phyloP scores from a whole-genome alignment of 768 basidiomycete genomes.

The Tricholomella constricta region DNA sequence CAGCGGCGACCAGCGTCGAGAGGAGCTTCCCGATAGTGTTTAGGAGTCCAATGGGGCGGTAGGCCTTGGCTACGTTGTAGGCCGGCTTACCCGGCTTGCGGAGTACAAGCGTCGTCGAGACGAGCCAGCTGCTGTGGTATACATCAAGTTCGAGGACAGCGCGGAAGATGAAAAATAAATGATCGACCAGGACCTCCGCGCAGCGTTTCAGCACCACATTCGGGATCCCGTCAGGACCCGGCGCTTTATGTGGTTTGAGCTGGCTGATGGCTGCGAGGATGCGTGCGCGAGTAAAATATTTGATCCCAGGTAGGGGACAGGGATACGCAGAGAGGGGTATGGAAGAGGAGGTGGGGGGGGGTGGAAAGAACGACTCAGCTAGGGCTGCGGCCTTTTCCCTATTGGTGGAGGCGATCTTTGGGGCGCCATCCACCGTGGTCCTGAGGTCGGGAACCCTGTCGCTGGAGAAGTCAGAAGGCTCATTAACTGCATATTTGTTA shows the following conservation, averaged over 20 bases:
- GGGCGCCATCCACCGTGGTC: neutral
- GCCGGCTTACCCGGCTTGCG: constrained; percentile 37
- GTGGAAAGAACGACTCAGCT: constrained; percentile 19
- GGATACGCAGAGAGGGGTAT: constrained; percentile 12
- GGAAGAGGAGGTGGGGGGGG: constrained; percentile 6
- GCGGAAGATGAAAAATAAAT: constrained; percentile 21
- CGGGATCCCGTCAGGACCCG: constrained; percentile 21
- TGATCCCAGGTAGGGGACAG: neutral
- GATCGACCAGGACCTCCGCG: constrained; percentile 2
- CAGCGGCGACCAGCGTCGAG: constrained; percentile 26
- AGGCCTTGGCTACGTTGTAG: constrained; percentile 34
- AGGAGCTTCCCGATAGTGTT: constrained; percentile 32
- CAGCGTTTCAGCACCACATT: constrained; percentile 25
- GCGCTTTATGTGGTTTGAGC: constrained; percentile 29
- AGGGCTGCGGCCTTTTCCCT: neutral
- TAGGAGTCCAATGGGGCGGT: constrained; percentile 38
- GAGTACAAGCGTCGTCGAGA: constrained; percentile 28
- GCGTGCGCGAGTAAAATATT: neutral
- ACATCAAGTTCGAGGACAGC: constrained; percentile 28
- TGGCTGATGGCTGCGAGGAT: constrained; percentile 11
- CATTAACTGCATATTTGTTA: neutral
- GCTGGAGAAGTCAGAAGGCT: constrained; percentile 1
- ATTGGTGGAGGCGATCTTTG: neutral
- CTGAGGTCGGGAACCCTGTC: constrained; percentile 4
- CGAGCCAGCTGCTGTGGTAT: constrained; percentile 31